Evolutionary conservation across 2,329 filamentous ascomycete species (phyloP).

Genomic region (Atkinsonella hypoxylon): DNA sequence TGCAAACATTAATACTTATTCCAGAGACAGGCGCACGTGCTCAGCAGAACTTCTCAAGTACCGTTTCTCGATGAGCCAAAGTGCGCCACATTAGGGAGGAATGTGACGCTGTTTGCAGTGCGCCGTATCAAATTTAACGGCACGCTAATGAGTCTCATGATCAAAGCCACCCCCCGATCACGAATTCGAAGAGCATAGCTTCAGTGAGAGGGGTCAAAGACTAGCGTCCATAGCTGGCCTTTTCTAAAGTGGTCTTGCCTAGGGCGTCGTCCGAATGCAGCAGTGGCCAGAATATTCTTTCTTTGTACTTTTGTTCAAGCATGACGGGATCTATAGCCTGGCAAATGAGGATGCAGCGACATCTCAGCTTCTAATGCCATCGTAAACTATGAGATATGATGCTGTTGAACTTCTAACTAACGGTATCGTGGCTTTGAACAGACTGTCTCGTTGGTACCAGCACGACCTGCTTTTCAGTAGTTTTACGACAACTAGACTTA

Average conservation of each 20-base stretch:
- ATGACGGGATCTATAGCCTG: background rate
- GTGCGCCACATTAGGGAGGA: background rate
- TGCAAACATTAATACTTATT: background rate
- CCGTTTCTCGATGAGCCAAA: too few relatives aligned
- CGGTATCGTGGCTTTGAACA: background rate
- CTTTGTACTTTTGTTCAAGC: background rate
- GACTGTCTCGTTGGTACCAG: background rate
- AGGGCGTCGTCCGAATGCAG: background rate
- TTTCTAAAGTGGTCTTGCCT: background rate
- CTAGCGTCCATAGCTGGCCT: background rate
- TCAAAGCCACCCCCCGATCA: background rate
- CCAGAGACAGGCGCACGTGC: too few relatives aligned
- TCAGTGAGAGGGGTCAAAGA: background rate
- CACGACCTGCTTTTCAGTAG: background rate
- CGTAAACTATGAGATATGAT: background rate
- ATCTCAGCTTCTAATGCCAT: background rate
- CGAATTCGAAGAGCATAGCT: background rate
- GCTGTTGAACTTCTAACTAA: background rate
- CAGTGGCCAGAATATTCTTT: background rate
- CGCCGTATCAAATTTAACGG: background rate
- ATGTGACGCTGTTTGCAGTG: background rate
- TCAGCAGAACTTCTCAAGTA: too few relatives aligned
- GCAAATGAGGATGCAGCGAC: background rate
- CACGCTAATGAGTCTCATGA: too few relatives aligned
- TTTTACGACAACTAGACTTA: too few relatives aligned